These are phyloP conservation scores for Aurinia saxatilis DNA, from an alignment of 345 rosid genomes.

Conservation along the genomic window DNA sequence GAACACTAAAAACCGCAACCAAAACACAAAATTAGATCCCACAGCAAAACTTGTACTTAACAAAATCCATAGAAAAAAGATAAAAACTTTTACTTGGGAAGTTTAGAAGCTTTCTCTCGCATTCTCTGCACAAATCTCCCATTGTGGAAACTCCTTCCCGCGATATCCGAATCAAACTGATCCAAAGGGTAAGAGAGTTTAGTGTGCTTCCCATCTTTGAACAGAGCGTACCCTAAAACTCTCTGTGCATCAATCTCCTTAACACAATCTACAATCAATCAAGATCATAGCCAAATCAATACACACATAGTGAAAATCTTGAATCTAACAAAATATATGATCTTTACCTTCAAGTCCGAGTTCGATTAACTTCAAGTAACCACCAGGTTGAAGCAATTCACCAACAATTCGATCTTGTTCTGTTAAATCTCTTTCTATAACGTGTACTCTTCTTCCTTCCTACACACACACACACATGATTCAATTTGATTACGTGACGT, in stretches of 20 bases:
- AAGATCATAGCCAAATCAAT: not conserved
- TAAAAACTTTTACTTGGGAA: slow-evolving; percentile 29
- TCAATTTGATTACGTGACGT: slow-evolving; percentile 10
- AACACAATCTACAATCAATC: slow-evolving; percentile 35
- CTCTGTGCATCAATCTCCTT: slow-evolving; percentile 47
- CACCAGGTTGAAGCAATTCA: slow-evolving; percentile 50
- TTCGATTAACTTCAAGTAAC: slow-evolving; percentile 39
- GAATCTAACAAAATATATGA: not conserved
- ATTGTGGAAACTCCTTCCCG: slow-evolving; percentile 51
- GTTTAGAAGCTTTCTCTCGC: slow-evolving; percentile 44
- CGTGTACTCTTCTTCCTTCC: slow-evolving; percentile 48
- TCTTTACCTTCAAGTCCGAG: slow-evolving; percentile 43
- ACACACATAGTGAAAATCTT: not conserved
- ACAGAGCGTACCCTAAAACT: slow-evolving; percentile 44
- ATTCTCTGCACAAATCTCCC: slow-evolving; percentile 49
- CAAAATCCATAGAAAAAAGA: not conserved
- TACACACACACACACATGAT: slow-evolving; percentile 4
- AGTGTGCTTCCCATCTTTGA: slow-evolving; percentile 40
- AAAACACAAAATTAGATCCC: not conserved
- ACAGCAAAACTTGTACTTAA: not conserved
- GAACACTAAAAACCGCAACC: slow-evolving; percentile 30
- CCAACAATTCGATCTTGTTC: slow-evolving; percentile 49
- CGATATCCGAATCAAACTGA: slow-evolving; percentile 34
- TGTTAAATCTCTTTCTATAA: slow-evolving; percentile 46
- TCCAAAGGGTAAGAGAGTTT: slow-evolving; percentile 40